phyloP scores from a whole-genome alignment of 2,329 filamentous ascomycete genomes.

The Penicillium psychrosexuale region DNA sequence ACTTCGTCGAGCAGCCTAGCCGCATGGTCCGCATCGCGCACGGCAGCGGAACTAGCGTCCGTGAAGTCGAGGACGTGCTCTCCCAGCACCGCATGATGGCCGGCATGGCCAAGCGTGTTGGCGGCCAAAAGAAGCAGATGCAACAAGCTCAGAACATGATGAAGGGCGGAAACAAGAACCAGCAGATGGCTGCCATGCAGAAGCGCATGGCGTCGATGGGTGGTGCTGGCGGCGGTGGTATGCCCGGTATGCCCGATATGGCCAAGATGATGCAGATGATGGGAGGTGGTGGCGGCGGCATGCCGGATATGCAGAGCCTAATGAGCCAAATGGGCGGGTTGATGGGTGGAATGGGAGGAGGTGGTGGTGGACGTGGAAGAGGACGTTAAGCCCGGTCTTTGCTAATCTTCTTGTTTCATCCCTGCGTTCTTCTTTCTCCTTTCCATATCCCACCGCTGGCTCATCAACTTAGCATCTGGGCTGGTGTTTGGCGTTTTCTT shows the following conservation, averaged over 20 bases:
- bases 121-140: conserved; percentile 97
- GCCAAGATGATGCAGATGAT: conserved; percentile 98
- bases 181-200: conserved; percentile 96
- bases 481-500: conserved; percentile 22
- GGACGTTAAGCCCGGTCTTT: conserved; percentile 25
- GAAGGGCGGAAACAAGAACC: conserved; percentile 84
- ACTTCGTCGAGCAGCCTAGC: conserved; percentile 87
- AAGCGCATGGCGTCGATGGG: conserved; percentile 93
- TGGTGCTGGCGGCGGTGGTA: conserved; percentile 57
- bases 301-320: conserved; percentile 73
- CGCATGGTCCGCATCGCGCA: conserved; percentile 89
- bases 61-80: conserved; percentile 93
- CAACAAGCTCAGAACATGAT: conserved; percentile 87
- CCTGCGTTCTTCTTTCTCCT: conserved; percentile 5
- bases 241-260: conserved; percentile 71
- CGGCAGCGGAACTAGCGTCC: conserved; percentile 85
- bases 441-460: conserved; percentile 11
- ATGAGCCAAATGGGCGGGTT: conserved; percentile 71
- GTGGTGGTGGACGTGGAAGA: conserved; percentile 38
- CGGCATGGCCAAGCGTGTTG: conserved; percentile 98
- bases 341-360: conserved; percentile 48
- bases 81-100: conserved; percentile 99
- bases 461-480: conserved; percentile 20
- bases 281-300: conserved; percentile 65
- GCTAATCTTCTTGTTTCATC: background rate